Base-by-base conservation (phyloP, 106 monocot species). In the Acanthochlamys bracteata region DNA sequence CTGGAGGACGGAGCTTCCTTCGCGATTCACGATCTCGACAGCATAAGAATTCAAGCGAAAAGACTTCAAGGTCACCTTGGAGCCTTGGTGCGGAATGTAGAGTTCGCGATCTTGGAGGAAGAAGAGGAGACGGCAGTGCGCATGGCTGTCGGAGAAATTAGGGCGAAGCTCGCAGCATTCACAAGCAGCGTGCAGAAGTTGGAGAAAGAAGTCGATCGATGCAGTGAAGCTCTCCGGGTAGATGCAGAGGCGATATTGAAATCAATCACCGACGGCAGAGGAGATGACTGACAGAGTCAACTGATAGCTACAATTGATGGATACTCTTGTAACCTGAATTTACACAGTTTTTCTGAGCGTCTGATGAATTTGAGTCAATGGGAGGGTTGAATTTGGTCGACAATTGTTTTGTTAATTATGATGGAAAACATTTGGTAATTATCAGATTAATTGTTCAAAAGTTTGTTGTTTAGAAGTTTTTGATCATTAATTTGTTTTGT, bases 241-340 rank as follows among this genome's bases (percentile, higher is more conserved):
- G 83, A 79, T 0, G 80, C 83, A 60, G 80, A 80, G 0, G 80
- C 83, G 7, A 74, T 88, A 17, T 39, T 83, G 77, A 71, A 80
- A 74, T 47, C 80, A 33, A 75, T 88, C 17, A 79, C 76, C 22
- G 19, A 54, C 53, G 53, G 19, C 12, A 13, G 13, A 9, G 43
- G 13, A n/a, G n/a, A n/a, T n/a, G n/a, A n/a, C n/a, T n/a, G n/a
- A n/a, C n/a, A n/a, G n/a, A n/a, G n/a, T n/a, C n/a, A n/a, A n/a
- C n/a, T n/a, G n/a, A n/a, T n/a, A n/a, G n/a, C n/a, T n/a, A n/a
- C n/a, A n/a, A n/a, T n/a, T n/a, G n/a, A n/a, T n/a, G n/a, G n/a
- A n/a, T n/a, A n/a, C n/a, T n/a, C n/a, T n/a, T n/a, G n/a, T n/a
- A n/a, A n/a, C n/a, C n/a, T n/a, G n/a, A n/a, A n/a, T n/a, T n/a